Base-by-base conservation (phyloP, 2,329 filamentous ascomycete genomes). In the Monilinia aucupariae region DNA sequence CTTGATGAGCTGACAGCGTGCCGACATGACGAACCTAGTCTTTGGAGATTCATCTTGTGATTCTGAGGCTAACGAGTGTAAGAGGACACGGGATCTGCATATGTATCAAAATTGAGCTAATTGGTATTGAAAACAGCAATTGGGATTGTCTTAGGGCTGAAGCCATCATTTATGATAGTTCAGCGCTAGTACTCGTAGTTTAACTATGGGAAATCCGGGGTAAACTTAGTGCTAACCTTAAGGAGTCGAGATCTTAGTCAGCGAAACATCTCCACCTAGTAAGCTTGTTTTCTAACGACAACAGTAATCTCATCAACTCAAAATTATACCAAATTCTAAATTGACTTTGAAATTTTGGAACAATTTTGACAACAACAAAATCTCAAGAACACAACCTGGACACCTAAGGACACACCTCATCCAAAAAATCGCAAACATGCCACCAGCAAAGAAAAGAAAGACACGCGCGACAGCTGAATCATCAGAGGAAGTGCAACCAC, bases 361-460 rank as follows among this genome's bases (percentile, higher is more conserved):
- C 25, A 43, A 41, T 39, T 34, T 37, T 39, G 13, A 52, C 54
- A n/a, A 64, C 53, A 55, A 62, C 17, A 48, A 58, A 50, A 55
- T 41, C 10, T 34, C 25, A 27, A 65, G 39, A 64, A n/a, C 15
- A 43, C 25, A 50, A 68, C 2, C 27, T 34, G 25, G 20, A 22
- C n/a, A n/a, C 1, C 10, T 4, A 45, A n/a, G 9, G 20, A n/a
- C 8, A n/a, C 20, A 2, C 1, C n/a, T 20, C 45, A 17, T 54
- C 4, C 34, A 10, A n/a, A 17, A 17, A n/a, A 37, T 34, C n/a
- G 8, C 22, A 34, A 27, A 34, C 10, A 78, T 79, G 77, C 77
- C 78, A 64, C 76, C 78, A 49, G 72, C 77, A 25, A 80, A 80
- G 71, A 80, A 78, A 69, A 77, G 78, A 70, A 79, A 78, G 72